These are phyloP conservation scores for Salvia splendens DNA, from an alignment of 257 asterid species.

Conservation along the genomic window DNA sequence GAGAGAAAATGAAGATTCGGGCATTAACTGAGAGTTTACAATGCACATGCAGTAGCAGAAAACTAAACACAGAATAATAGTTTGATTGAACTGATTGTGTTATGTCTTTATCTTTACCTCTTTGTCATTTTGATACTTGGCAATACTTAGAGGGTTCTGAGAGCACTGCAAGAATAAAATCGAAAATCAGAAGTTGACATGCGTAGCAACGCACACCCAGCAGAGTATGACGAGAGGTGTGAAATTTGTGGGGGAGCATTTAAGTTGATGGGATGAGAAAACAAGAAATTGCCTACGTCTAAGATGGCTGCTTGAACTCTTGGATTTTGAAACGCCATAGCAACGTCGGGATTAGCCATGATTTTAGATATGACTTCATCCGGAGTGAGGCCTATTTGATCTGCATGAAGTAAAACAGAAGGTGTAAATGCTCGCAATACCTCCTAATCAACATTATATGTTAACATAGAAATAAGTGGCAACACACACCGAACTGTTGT, in stretches of 20 bases:
- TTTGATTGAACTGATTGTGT: not conserved
- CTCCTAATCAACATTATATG: not conserved
- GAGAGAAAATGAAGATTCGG: not conserved
- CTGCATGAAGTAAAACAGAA: constrained; percentile 43
- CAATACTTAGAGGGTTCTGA: constrained; percentile 82
- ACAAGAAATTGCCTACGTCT: constrained; percentile 61
- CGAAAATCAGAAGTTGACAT: not conserved
- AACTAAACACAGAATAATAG: not conserved
- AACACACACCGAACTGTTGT: constrained; percentile 86
- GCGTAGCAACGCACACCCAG: not conserved
- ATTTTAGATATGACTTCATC: constrained; percentile 91
- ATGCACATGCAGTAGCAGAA: not conserved
- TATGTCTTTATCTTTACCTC: constrained; percentile 58
- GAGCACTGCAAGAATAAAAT: constrained; percentile 65
- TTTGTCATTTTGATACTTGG: constrained; percentile 93
- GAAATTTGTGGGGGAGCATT: not conserved
- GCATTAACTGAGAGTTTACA: constrained; percentile 12
- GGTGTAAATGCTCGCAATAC: not conserved
- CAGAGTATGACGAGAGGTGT: not conserved
- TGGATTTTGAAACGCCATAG: constrained; percentile 97
- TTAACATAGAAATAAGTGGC: constrained; percentile 21
- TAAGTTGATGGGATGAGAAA: not conserved
- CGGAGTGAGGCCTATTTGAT: constrained; percentile 91
- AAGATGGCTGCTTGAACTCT: constrained; percentile 96
- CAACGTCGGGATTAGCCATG: constrained; percentile 94